Percentiles rank a stretch among this genome's conserved stretches.
Evolutionary conservation across 352 stramenopile genomes (phyloP).

Genomic region (Phytopythium ostracodes): DNA sequence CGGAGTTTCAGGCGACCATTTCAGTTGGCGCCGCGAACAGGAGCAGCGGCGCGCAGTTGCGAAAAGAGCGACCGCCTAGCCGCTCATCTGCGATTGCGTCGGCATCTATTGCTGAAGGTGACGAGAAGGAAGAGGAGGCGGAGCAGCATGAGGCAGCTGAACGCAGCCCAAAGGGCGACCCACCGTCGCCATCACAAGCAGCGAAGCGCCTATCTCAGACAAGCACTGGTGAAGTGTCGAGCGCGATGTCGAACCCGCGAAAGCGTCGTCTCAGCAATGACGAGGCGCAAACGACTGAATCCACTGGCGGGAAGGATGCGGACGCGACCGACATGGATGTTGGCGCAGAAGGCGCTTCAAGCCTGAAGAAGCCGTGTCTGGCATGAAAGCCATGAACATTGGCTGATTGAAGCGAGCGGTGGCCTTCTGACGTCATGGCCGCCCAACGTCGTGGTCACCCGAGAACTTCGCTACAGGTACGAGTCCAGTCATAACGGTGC

Average conservation of each 20-base stretch:
- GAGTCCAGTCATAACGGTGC: not conserved
- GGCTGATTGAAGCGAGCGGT: not conserved
- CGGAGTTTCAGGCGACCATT: conserved; percentile 63
- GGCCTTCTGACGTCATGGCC: not conserved
- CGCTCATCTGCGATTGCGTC: conserved; percentile 31
- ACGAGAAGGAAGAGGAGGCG: conserved; percentile 12
- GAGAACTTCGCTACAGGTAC: not conserved
- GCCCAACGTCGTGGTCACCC: no score
- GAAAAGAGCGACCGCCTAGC: conserved; percentile 26
- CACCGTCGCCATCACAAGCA: not conserved
- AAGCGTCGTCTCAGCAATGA: not conserved
- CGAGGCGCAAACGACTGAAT: not conserved
- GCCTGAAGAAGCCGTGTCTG: not conserved
- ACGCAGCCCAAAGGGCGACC: not conserved
- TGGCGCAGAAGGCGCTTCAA: not conserved
- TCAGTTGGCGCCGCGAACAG: conserved; percentile 8
- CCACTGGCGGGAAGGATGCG: not conserved
- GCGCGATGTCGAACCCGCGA: not conserved
- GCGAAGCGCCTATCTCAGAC: not conserved
- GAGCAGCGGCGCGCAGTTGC: conserved; percentile 17
- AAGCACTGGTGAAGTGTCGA: not conserved
- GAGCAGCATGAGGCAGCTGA: not conserved
- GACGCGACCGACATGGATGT: not conserved
- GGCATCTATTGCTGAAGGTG: conserved; percentile 30
- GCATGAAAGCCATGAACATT: not conserved